These are phyloP conservation scores for Aspergillus sp. DNA, from an alignment of 2,329 filamentous ascomycete species.

Conservation along the genomic window DNA sequence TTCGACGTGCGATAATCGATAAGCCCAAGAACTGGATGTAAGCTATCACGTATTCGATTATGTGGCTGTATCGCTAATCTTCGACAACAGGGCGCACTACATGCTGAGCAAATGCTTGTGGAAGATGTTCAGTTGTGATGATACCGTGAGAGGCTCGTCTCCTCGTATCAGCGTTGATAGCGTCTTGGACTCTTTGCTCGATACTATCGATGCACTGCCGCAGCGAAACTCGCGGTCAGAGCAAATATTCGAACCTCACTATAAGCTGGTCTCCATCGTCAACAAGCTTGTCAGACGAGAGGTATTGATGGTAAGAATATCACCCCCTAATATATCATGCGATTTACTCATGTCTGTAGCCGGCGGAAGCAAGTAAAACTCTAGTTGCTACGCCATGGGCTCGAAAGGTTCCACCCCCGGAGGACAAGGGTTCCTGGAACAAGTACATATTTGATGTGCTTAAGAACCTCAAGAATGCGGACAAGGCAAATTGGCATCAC, in stretches of 20 bases:
- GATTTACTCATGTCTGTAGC: slow-evolving; percentile 37
- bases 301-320: slow-evolving; percentile 46
- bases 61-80: slow-evolving; percentile 1
- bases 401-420: slow-evolving; percentile 53
- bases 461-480: slow-evolving; percentile 66
- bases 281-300: slow-evolving; percentile 74
- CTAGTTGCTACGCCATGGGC: slow-evolving; percentile 61
- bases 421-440: slow-evolving; percentile 60
- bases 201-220: slow-evolving; percentile 65
- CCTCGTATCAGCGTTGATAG: slow-evolving; percentile 46
- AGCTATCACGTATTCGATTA: slow-evolving; percentile 33
- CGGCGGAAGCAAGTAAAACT: slow-evolving; percentile 54
- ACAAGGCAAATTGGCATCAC: slow-evolving; percentile 96
- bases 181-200: slow-evolving; percentile 61
- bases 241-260: slow-evolving; percentile 87
- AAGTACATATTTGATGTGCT: slow-evolving; percentile 65
- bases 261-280: slow-evolving; percentile 81
- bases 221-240: slow-evolving; percentile 66
- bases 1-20: slow-evolving; percentile 62
- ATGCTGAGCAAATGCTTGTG: slow-evolving; percentile 73
- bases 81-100: slow-evolving; percentile 59
- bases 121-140: slow-evolving; percentile 66
- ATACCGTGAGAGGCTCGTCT: slow-evolving; percentile 41
- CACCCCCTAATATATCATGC: slow-evolving; percentile 6
- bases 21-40: slow-evolving; percentile 67